Evolutionary conservation across 805 yeast genomes (phyloP).

Genomic region (Candida schatavii): DNA sequence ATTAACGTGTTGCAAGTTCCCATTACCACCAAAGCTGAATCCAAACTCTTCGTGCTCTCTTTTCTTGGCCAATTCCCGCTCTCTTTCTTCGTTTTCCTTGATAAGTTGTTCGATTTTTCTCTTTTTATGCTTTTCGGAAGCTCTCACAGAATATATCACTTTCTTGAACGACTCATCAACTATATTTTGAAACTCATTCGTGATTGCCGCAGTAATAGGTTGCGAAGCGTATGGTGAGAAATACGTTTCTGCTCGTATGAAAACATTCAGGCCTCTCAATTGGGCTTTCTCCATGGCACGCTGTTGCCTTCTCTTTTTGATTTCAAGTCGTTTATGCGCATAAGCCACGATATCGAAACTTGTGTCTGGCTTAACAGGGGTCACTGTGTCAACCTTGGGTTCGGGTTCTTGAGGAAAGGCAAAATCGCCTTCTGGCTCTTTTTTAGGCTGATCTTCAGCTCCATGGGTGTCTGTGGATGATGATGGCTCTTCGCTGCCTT

Average conservation of each 20-base stretch:
- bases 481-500: neutral
- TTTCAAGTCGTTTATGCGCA: slow-evolving; percentile 46
- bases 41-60: slow-evolving; percentile 13
- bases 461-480: neutral
- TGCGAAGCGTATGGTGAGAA: slow-evolving; percentile 36
- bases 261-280: slow-evolving; percentile 27
- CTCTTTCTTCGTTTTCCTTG: slow-evolving; percentile 21
- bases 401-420: neutral
- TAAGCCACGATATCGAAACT: slow-evolving; percentile 56
- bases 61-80: slow-evolving; percentile 19
- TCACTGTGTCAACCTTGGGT: slow-evolving; percentile 6
- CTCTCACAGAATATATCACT: slow-evolving; percentile 31
- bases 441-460: neutral
- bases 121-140: slow-evolving; percentile 29
- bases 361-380: neutral
- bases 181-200: slow-evolving; percentile 17
- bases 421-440: neutral
- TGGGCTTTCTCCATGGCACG: slow-evolving; percentile 16
- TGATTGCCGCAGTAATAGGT: slow-evolving; percentile 20
- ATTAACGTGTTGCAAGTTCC: no score
- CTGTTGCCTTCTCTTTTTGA: slow-evolving; percentile 29
- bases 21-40: slow-evolving; percentile 10
- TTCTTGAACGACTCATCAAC: slow-evolving; percentile 28
- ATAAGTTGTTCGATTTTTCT: slow-evolving; percentile 20
- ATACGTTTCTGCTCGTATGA: slow-evolving; percentile 35